Conservation (phyloP, 345 rosid genomes). For the Nephelium lappaceum region DNA sequence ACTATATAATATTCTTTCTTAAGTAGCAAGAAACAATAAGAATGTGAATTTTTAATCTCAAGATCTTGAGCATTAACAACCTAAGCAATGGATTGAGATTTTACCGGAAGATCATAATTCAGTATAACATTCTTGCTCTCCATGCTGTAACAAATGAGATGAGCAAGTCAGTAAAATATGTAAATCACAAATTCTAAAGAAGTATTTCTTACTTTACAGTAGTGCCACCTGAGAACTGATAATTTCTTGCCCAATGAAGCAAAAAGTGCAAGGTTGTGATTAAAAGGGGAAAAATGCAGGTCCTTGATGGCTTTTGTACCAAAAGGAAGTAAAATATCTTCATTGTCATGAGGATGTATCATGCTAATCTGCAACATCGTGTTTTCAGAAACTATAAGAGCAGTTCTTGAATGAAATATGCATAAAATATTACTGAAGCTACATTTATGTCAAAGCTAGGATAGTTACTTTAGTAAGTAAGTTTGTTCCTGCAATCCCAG, state of each 20-base stretch:
- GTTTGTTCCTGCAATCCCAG: conserved; percentile 58
- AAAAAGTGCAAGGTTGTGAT: conserved; percentile 57
- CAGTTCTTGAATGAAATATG: conserved; percentile 20
- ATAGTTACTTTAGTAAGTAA: conserved; percentile 70
- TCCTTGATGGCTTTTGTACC: conserved; percentile 71
- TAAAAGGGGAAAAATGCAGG: conserved; percentile 66
- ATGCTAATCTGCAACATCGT: conserved; percentile 59
- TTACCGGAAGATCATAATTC: conserved; percentile 76
- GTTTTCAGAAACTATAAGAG: conserved; percentile 20
- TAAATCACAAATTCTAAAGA: conserved; percentile 3
- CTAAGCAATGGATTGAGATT: conserved; percentile 4
- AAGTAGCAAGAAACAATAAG: conserved; percentile 2
- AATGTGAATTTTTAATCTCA: not conserved
- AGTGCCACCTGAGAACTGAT: conserved; percentile 67
- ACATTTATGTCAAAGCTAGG: conserved; percentile 16
- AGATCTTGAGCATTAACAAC: conserved; percentile 11
- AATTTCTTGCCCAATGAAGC: conserved; percentile 82
- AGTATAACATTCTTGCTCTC: conserved; percentile 73
- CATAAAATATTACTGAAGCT: conserved; percentile 9
- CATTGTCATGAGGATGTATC: conserved; percentile 62
- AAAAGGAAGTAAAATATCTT: conserved; percentile 64
- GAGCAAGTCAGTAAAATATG: conserved; percentile 19
- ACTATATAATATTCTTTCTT: not conserved
- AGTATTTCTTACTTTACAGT: conserved; percentile 5
- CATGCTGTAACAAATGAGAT: conserved; percentile 47